A percentile compares a stretch with the other conserved stretches of the same genome.
phyloP scores from a whole-genome alignment of 192 early-diverging fungal species.

The Backusella tuberculispora region DNA sequence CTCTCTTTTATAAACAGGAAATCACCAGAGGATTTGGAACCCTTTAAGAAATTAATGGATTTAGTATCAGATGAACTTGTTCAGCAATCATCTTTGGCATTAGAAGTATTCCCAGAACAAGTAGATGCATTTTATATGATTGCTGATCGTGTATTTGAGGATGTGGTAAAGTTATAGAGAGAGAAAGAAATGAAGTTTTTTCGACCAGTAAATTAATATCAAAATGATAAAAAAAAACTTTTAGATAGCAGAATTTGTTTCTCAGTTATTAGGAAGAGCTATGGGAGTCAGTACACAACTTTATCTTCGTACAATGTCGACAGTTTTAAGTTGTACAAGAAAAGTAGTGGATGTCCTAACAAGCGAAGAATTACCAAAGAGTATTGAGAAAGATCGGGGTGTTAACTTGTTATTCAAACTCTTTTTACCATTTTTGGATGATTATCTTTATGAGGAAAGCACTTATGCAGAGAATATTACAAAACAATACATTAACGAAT shows the following conservation, averaged over 20 bases:
- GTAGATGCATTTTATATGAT: slow-evolving; percentile 74
- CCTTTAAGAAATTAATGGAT: slow-evolving; percentile 64
- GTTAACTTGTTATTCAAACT: slow-evolving; percentile 60
- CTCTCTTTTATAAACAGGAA: not conserved
- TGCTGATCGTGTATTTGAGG: slow-evolving; percentile 81
- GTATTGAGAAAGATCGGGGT: slow-evolving; percentile 53
- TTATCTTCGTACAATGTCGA: slow-evolving; percentile 73
- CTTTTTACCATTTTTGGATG: slow-evolving; percentile 67
- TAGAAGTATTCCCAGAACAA: slow-evolving; percentile 69
- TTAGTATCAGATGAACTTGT: slow-evolving; percentile 68
- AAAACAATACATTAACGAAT: slow-evolving; percentile 66
- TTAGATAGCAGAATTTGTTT: slow-evolving; percentile 74
- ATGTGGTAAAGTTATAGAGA: slow-evolving; percentile 50
- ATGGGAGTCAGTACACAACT: slow-evolving; percentile 59
- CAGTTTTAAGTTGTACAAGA: slow-evolving; percentile 58
- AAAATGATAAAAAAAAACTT: too few species aligned
- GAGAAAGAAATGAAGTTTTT: not conserved
- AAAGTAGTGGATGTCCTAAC: slow-evolving; percentile 57
- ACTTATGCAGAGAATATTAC: slow-evolving; percentile 61
- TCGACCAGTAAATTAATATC: not conserved
- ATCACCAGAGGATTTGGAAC: slow-evolving; percentile 40
- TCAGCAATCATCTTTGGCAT: slow-evolving; percentile 65
- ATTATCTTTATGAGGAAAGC: slow-evolving; percentile 70
- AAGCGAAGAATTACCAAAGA: slow-evolving; percentile 43
- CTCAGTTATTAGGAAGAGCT: slow-evolving; percentile 63